phyloP scores from a whole-genome alignment of 441 rosid species.

The Dalechampia spathulata region DNA sequence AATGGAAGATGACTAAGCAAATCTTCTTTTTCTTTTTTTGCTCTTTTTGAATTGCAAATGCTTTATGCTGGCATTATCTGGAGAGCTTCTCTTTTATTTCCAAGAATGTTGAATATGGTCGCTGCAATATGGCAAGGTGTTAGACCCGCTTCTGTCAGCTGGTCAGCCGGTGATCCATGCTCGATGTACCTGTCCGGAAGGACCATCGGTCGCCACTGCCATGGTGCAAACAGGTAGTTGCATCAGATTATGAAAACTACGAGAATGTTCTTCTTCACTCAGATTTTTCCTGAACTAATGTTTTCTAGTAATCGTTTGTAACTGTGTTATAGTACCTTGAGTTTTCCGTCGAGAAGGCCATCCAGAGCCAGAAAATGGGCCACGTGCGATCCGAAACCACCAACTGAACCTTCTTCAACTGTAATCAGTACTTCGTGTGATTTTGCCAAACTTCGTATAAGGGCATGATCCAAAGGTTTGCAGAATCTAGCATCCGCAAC shows the following conservation, averaged over 20 bases:
- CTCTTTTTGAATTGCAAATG: no score
- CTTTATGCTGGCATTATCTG: conserved; percentile 38
- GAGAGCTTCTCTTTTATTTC: conserved; percentile 68
- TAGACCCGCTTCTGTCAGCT: conserved; percentile 72
- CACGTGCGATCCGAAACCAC: conserved; percentile 93
- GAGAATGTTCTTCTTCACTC: no score
- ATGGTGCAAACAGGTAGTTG: not conserved
- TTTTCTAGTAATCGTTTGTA: no score
- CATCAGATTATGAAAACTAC: no score
- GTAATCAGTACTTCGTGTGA: conserved; percentile 77
- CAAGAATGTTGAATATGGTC: conserved; percentile 66
- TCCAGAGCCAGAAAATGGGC: conserved; percentile 85
- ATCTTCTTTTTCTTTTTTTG: no score
- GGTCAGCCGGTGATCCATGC: conserved; percentile 87
- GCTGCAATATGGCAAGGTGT: conserved; percentile 87
- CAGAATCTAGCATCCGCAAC: conserved; percentile 90
- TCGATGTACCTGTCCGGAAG: conserved; percentile 80
- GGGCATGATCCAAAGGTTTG: conserved; percentile 71
- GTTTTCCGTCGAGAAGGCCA: conserved; percentile 79
- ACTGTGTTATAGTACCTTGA: no score
- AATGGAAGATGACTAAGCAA: no score
- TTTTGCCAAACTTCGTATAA: conserved; percentile 68
- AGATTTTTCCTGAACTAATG: no score
- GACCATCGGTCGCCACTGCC: conserved; percentile 90
- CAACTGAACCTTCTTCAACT: conserved; percentile 91